Conservation (phyloP, 352 stramenopile genomes). For the Globisporangium takayamanum region DNA sequence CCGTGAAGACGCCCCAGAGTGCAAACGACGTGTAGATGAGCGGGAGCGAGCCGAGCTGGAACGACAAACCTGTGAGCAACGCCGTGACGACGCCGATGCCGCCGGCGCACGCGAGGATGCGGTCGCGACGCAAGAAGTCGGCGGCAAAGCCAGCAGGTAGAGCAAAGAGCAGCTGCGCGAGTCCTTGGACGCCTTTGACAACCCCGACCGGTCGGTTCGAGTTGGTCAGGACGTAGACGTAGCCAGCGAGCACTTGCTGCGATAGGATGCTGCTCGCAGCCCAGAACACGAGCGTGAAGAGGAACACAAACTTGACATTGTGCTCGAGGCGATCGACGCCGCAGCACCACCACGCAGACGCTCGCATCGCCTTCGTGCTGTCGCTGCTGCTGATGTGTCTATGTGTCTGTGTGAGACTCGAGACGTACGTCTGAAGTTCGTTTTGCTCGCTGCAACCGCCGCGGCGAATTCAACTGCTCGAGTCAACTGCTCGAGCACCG, state of each 20-base stretch:
- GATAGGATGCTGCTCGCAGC: conserved; percentile 52
- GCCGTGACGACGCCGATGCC: conserved; percentile 31
- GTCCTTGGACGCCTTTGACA: conserved; percentile 39
- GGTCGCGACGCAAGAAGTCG: conserved; percentile 49
- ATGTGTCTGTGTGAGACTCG: neutral
- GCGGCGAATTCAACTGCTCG: no score
- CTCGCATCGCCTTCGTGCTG: no score
- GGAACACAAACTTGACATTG: conserved; percentile 64
- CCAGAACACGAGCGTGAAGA: conserved; percentile 67
- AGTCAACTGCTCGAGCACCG: no score
- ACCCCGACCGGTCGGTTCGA: conserved; percentile 41
- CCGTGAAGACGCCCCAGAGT: conserved; percentile 76
- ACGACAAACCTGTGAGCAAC: conserved; percentile 33
- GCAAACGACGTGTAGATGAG: conserved; percentile 61
- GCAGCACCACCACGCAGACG: neutral
- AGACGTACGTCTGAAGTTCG: no score
- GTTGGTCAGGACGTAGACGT: conserved; percentile 47
- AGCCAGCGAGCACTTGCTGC: conserved; percentile 50
- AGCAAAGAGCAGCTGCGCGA: conserved; percentile 45
- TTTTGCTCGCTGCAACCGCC: no score
- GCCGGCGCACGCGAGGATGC: conserved; percentile 33
- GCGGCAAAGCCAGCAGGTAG: conserved; percentile 50
- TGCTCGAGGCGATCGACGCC: conserved; percentile 28
- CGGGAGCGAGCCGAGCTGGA: conserved; percentile 32
- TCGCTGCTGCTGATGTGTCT: neutral